Percentiles rank a stretch among this genome's conserved stretches.
phyloP scores from a whole-genome alignment of 2,329 filamentous ascomycete species.

The Dactylellina sp. region DNA sequence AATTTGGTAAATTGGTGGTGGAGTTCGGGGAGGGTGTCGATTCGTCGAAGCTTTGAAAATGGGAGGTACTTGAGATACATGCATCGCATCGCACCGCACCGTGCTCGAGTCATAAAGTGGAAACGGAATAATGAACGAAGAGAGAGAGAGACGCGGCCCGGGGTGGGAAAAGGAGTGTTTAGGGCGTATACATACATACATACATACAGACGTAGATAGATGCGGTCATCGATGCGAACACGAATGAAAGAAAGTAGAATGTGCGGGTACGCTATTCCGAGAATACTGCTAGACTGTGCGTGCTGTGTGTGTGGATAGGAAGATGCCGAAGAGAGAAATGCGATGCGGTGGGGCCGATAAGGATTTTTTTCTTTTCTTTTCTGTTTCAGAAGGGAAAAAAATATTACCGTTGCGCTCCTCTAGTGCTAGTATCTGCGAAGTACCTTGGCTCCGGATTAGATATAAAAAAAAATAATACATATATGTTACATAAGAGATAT shows the following conservation, averaged over 20 bases:
- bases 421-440: background rate
- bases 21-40: conserved; percentile 30
- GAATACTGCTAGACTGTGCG: too few species aligned
- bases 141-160: too few species aligned
- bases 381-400: background rate
- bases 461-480: too few species aligned
- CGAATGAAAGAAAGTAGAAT: background rate
- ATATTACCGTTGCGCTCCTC: conserved; percentile 1
- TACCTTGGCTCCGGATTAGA: too few species aligned
- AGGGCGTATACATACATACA: too few species aligned
- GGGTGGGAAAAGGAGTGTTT: too few species aligned
- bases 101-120: too few species aligned
- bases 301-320: conserved; percentile 16
- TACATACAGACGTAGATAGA: too few species aligned
- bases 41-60: conserved; percentile 38
- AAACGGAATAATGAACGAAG: too few species aligned
- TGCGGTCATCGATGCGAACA: background rate
- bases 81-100: too few species aligned
- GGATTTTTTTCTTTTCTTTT: background rate
- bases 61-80: background rate
- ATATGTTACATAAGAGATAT: too few species aligned
- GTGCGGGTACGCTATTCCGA: too few species aligned
- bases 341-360: conserved; percentile 3
- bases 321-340: background rate
- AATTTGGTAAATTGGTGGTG: conserved; percentile 89